These are phyloP conservation scores for Colletotrichum spaethianum DNA, from an alignment of 2,329 filamentous ascomycete genomes.

Conservation along the genomic window DNA sequence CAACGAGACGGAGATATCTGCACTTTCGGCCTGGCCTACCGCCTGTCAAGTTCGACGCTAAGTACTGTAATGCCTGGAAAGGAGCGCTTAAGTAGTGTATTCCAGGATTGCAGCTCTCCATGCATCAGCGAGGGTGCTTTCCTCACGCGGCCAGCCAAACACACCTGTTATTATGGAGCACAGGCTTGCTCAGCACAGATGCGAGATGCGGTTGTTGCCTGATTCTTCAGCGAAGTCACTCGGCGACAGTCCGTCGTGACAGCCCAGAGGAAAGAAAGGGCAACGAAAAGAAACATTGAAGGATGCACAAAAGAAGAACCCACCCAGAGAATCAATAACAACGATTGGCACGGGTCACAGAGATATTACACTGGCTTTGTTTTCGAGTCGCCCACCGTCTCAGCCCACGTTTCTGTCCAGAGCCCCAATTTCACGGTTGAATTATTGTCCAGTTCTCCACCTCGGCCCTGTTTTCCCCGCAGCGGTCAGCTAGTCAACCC, in stretches of 20 bases:
- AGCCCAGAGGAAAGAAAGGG: neutral
- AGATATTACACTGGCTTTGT: neutral
- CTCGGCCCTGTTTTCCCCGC: slow-evolving; percentile 28
- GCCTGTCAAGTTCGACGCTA: neutral
- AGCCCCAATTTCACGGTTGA: neutral
- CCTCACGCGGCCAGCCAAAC: neutral
- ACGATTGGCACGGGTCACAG: slow-evolving; percentile 1
- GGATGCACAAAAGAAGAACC: too few species aligned
- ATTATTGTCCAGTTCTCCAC: neutral
- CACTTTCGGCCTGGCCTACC: slow-evolving; percentile 19
- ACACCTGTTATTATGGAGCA: neutral
- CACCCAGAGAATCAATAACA: too few species aligned
- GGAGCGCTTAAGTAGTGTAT: slow-evolving; percentile 2
- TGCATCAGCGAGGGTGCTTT: neutral
- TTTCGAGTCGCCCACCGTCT: neutral
- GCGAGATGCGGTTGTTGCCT: slow-evolving; percentile 1
- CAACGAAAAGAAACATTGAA: neutral
- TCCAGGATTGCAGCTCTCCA: slow-evolving; percentile 9
- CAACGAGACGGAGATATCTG: slow-evolving; percentile 22
- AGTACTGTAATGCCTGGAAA: slow-evolving; percentile 15
- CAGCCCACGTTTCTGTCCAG: neutral
- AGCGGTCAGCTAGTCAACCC: slow-evolving; percentile 27
- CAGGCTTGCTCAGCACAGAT: neutral
- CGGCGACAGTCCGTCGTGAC: neutral
- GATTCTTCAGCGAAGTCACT: neutral